A percentile compares a stretch with the other conserved stretches of the same genome.
phyloP scores from a whole-genome alignment of 2,329 filamentous ascomycete species.

The Paecilomyces niveus region DNA sequence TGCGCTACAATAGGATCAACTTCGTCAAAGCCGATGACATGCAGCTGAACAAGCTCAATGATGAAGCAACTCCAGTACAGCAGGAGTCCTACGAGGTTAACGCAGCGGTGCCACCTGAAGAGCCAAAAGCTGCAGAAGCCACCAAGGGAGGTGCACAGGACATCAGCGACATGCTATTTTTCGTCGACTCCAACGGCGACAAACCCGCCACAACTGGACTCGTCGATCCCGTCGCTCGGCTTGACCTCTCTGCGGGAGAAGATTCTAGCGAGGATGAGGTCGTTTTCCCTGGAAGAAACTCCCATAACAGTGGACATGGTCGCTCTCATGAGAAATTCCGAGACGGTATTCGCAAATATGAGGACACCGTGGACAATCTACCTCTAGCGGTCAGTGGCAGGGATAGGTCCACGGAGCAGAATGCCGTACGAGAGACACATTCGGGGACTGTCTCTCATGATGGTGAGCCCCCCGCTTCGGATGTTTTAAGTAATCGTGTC shows the following conservation, averaged over 20 bases:
- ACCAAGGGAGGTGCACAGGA: neutral
- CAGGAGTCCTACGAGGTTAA: neutral
- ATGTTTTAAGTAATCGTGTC: neutral
- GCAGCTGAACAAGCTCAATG: slow-evolving; percentile 26
- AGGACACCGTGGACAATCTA: neutral
- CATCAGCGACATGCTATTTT: slow-evolving; percentile 14
- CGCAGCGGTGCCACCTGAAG: neutral
- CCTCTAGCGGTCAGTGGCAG: neutral
- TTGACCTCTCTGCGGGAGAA: slow-evolving; percentile 33
- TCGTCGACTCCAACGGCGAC: slow-evolving; percentile 29
- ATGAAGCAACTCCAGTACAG: neutral
- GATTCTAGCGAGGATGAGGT: slow-evolving; percentile 62
- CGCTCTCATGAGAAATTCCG: neutral
- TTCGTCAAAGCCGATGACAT: slow-evolving; percentile 56
- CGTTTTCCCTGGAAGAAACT: slow-evolving; percentile 29
- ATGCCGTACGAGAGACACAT: too few relatives aligned
- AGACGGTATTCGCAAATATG: neutral
- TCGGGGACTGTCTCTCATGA: neutral
- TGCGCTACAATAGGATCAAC: slow-evolving; percentile 49
- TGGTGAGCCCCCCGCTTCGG: neutral
- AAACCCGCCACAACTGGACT: slow-evolving; percentile 19
- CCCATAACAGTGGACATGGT: slow-evolving; percentile 16
- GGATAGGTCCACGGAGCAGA: neutral
- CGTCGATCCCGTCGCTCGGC: slow-evolving; percentile 19
- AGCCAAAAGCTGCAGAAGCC: slow-evolving; percentile 1